Conservation (phyloP, 768 basidiomycete species). For the Tephrocybe sp. region DNA sequence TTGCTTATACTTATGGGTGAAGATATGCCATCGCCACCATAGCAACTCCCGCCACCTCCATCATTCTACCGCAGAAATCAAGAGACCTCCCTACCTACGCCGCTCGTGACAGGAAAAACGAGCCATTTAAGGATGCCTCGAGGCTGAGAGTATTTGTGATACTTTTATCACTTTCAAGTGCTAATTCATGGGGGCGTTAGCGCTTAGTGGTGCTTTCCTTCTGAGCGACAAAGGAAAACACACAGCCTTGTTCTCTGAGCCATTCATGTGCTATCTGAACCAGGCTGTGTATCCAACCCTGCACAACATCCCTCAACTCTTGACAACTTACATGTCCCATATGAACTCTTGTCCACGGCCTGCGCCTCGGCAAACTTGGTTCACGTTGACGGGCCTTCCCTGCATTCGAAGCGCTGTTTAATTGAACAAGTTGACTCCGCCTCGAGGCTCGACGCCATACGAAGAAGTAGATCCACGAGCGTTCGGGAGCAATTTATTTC, state of each 20-base stretch:
- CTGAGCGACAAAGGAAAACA: background rate
- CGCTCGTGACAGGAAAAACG: too few species aligned
- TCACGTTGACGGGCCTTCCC: background rate
- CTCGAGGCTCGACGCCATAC: background rate
- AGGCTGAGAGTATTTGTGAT: background rate
- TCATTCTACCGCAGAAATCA: background rate
- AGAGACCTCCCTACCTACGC: too few species aligned
- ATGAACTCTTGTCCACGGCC: too few species aligned
- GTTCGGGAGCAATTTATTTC: too few species aligned
- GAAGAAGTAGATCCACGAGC: background rate
- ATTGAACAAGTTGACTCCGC: background rate
- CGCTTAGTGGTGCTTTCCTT: background rate
- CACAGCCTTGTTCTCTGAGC: too few species aligned
- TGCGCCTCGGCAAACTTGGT: background rate
- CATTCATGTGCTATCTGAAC: too few species aligned
- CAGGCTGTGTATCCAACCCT: too few species aligned
- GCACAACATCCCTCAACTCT: too few species aligned
- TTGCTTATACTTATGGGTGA: background rate
- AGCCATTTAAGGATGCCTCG: background rate
- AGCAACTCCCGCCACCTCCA: slow-evolving; percentile 4
- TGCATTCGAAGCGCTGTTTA: background rate
- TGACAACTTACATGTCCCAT: too few species aligned
- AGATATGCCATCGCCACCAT: background rate
- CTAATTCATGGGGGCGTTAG: background rate
- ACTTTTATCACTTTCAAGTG: background rate